phyloP scores from a whole-genome alignment of 1,139 yeast genomes.

The Diutina ranongensis region DNA sequence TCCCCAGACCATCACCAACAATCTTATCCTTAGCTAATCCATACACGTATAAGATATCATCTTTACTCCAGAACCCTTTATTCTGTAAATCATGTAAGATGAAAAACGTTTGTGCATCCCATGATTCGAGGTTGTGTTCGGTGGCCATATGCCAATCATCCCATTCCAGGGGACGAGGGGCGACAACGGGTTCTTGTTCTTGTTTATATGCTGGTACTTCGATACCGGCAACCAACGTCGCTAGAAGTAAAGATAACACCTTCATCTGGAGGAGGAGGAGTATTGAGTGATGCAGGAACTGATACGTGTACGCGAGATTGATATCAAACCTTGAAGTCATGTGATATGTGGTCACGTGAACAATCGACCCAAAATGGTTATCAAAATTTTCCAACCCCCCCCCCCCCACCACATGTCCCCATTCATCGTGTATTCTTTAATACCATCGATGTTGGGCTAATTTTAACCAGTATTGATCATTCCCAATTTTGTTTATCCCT shows the following conservation, averaged over 20 bases:
- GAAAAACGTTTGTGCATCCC: constrained; percentile 73
- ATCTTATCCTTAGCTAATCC: constrained; percentile 64
- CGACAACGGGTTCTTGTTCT: neutral
- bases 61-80: constrained; percentile 40
- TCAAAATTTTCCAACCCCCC: too few relatives aligned
- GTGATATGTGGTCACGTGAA: neutral
- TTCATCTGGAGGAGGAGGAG: neutral
- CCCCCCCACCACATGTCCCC: too few relatives aligned
- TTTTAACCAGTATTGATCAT: too few relatives aligned
- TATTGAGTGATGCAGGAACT: neutral
- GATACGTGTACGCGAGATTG: neutral
- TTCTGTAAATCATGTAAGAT: constrained; percentile 59
- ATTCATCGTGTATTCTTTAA: too few relatives aligned
- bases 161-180: constrained; percentile 28
- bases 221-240: neutral
- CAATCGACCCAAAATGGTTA: too few relatives aligned
- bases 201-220: neutral
- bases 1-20: constrained; percentile 84
- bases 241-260: neutral
- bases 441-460: too few relatives aligned
- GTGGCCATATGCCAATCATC: constrained; percentile 83
- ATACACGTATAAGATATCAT: constrained; percentile 69
- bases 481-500: too few relatives aligned
- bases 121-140: constrained; percentile 71
- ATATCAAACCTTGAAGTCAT: neutral